Base-by-base conservation (phyloP, 495 filamentous ascomycete species). In the Penicillium lagena region DNA sequence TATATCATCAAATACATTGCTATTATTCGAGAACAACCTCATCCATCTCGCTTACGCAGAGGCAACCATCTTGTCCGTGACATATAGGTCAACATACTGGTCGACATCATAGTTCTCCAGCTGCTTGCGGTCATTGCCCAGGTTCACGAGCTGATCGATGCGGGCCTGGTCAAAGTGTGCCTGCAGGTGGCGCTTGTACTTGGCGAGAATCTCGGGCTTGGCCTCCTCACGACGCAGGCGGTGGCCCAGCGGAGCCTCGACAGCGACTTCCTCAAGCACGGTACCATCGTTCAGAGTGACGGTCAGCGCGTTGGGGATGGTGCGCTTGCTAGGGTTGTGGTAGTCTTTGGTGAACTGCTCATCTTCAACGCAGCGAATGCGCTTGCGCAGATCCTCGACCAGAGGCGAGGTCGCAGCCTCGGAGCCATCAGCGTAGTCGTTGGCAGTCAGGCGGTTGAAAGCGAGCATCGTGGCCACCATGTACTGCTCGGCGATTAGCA, bases 391-490 rank as follows among this genome's bases (percentile, higher is more conserved):
- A 14, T 81, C 82, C 68, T 96, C 93, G 36, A 98, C 80, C 34
- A 96, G 80, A 35, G 82, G 79, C 13, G 89, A 94, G 40, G 89
- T 89, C 39, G 93, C 93, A 42, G 94, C 89, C 69, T 95, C 89
- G 57, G 79, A 75, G 55, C 86, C 88, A 60, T 98, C 93, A 22
- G 82, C 82, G 73, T 98, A 98, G 71, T 98, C 93, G 34, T 71
- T 81, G 15, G 93, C 90, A 39, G 88, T 86, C 36, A 98, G 81
- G 42, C 93, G 90, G 62, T 93, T 87, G 65, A 87, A 96, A 40
- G 85, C 85, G 47, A 98, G 81, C 85, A 96, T 96, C 47, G 89
- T 89, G 40, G 93, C 76, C 63, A 88, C 86, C 93, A 98, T 98
- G 77, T 98, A 98, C 68, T 80, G 50, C 32, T 15, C 39, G 10